Conservation (phyloP, 2,329 filamentous ascomycete genomes). For the Tolypocladium ophioglossoides region DNA sequence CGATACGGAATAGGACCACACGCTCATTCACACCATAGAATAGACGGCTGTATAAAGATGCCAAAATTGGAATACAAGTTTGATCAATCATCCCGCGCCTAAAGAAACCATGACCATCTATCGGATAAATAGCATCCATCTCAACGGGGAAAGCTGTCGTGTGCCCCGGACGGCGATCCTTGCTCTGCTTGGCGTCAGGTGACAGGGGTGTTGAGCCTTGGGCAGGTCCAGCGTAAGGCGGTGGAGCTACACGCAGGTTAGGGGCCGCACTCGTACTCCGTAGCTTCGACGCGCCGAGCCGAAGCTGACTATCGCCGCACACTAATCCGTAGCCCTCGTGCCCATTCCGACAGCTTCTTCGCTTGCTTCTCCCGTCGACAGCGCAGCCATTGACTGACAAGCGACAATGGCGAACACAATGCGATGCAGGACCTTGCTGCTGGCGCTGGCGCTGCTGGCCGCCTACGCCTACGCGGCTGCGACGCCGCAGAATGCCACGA, state of each 20-base stretch:
- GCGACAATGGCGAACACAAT: neutral
- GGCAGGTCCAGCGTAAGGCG: neutral
- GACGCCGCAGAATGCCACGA: slow-evolving; percentile 9
- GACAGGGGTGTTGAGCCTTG: neutral
- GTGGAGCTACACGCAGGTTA: too few relatives aligned
- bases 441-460: slow-evolving; percentile 12
- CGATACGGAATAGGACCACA: neutral
- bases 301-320: neutral
- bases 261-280: too few relatives aligned
- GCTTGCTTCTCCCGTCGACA: neutral
- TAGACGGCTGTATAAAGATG: neutral
- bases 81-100: too few relatives aligned
- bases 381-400: neutral
- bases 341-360: neutral
- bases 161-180: neutral
- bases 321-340: neutral
- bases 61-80: neutral
- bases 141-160: neutral
- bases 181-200: neutral
- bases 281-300: neutral
- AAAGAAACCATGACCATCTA: too few relatives aligned
- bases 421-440: neutral
- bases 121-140: too few relatives aligned
- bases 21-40: neutral
- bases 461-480: slow-evolving; percentile 13